A percentile compares a stretch with the other conserved stretches of the same genome.
phyloP scores from a whole-genome alignment of 441 rosid species.

The Hura crepitans region DNA sequence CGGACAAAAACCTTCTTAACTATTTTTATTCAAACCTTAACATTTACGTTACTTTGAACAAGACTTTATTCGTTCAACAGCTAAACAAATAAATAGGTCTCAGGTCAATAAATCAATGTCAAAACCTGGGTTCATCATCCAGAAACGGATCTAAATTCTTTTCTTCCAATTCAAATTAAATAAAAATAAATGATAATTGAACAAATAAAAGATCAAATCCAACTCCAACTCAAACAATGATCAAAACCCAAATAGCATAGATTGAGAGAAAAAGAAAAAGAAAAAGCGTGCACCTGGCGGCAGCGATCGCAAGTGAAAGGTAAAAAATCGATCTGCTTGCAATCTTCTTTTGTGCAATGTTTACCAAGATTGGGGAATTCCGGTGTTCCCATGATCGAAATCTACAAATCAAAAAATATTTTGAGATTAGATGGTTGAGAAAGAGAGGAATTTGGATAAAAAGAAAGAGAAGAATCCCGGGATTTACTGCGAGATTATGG shows the following conservation, averaged over 20 bases:
- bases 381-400: conserved; percentile 69
- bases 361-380: conserved; percentile 94
- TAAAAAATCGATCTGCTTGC: conserved; percentile 83
- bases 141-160: neutral
- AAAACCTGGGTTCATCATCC: neutral
- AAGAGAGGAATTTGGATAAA: neutral
- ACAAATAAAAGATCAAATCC: neutral
- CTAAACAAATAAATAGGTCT: neutral
- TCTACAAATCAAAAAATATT: neutral
- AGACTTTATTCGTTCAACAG: neutral
- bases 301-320: conserved; percentile 96
- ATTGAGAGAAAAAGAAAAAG: neutral
- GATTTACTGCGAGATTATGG: conserved; percentile 1
- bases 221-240: too few species aligned
- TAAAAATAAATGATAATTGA: neutral
- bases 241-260: neutral
- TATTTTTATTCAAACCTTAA: neutral
- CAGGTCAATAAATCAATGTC: neutral
- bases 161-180: conserved; percentile 1
- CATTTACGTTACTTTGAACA: neutral
- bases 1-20: neutral
- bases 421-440: neutral
- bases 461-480: neutral
- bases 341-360: conserved; percentile 69
- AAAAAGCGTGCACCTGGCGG: conserved; percentile 41